A percentile compares a stretch with the other conserved stretches of the same genome.
Conservation (phyloP, 2,329 filamentous ascomycete genomes). For the Aspergillus flavus region DNA sequence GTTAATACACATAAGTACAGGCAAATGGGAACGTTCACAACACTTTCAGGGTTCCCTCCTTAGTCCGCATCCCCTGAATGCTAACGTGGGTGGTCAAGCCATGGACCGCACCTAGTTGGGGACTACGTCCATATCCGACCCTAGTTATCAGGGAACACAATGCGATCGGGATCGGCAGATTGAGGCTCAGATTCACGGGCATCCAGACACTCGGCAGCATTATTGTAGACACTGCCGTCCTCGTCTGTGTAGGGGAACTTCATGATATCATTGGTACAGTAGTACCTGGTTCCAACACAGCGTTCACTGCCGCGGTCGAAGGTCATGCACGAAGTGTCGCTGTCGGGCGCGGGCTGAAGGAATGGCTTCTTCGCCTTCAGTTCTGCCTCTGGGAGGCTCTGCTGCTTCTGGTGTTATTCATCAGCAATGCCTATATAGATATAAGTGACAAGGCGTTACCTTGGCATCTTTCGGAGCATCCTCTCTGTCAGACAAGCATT, state of each 20-base stretch:
- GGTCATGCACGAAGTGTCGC: neutral
- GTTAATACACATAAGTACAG: neutral
- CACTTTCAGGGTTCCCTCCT: neutral
- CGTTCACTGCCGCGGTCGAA: neutral
- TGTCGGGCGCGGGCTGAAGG: neutral
- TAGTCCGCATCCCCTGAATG: neutral
- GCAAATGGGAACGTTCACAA: neutral
- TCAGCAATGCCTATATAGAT: accelerated
- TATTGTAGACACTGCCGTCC: neutral
- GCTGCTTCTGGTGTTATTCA: neutral
- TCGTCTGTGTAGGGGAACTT: neutral
- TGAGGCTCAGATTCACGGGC: neutral
- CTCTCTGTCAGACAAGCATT: neutral
- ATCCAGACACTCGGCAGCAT: neutral
- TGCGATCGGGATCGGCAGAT: neutral
- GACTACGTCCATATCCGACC: neutral
- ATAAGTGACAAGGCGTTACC: neutral
- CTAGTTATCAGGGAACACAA: neutral
- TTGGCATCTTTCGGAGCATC: neutral
- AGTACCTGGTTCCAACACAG: neutral
- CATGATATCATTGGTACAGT: neutral
- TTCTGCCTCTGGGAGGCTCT: accelerated
- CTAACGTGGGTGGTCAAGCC: neutral
- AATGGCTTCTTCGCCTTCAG: neutral
- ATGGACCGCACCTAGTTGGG: neutral